These are phyloP conservation scores for Colletotrichum sp. DNA, from an alignment of 2,329 filamentous ascomycete species.

Conservation along the genomic window DNA sequence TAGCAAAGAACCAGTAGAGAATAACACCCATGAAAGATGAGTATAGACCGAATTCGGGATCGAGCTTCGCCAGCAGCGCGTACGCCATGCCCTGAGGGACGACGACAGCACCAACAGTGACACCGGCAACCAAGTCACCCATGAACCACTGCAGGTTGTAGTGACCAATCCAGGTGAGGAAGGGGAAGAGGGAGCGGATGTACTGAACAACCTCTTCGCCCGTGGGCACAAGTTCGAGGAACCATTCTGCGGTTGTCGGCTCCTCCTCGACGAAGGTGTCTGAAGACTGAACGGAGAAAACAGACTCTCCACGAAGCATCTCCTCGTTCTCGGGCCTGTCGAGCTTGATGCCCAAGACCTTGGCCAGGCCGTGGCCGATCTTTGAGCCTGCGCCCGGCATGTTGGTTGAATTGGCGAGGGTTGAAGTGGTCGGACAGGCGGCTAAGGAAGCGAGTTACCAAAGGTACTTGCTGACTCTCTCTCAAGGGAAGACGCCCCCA, in stretches of 20 bases:
- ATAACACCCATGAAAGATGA: conserved; percentile 96
- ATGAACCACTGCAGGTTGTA: conserved; percentile 91
- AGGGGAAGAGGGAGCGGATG: conserved; percentile 79
- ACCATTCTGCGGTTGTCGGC: conserved; percentile 76
- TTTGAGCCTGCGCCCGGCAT: conserved; percentile 55
- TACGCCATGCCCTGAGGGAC: conserved; percentile 99
- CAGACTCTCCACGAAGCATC: conserved; percentile 78
- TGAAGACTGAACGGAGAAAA: conserved; percentile 74
- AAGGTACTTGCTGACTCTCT: not conserved
- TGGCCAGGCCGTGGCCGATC: conserved; percentile 76
- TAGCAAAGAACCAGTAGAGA: conserved; percentile 97
- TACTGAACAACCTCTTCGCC: conserved; percentile 63
- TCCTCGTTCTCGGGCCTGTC: conserved; percentile 71
- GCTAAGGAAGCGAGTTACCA: not conserved
- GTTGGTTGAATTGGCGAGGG: not conserved
- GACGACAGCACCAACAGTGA: conserved; percentile 69
- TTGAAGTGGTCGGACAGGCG: not conserved
- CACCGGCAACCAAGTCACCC: conserved; percentile 84
- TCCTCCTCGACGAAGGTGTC: conserved; percentile 85
- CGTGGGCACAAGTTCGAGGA: conserved; percentile 68
- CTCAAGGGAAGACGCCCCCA: not conserved
- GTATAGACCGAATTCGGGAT: conserved; percentile 84
- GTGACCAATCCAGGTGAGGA: conserved; percentile 82
- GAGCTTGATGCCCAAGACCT: conserved; percentile 82
- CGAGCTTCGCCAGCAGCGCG: conserved; percentile 80